A percentile compares a stretch with the other conserved stretches of the same genome.
Evolutionary conservation across 106 monocot genomes (phyloP).

Genomic region (Platanthera zijinensis): DNA sequence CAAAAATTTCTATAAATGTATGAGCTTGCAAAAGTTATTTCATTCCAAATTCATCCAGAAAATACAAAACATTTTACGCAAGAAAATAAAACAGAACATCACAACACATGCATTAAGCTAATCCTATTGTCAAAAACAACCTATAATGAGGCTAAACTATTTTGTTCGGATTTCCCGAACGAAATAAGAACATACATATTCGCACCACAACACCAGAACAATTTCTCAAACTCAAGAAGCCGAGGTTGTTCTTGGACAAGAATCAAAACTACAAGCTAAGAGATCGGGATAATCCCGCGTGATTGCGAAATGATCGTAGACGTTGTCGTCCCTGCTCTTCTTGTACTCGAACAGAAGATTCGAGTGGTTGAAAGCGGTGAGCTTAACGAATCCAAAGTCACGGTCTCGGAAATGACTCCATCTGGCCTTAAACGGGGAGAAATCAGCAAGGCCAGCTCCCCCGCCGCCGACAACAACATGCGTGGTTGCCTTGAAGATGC

Average conservation of each 20-base stretch:
- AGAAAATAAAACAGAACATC: background rate
- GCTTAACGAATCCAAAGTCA: constrained; percentile 70
- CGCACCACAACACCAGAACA: too few species aligned
- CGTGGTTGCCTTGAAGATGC: constrained; percentile 68
- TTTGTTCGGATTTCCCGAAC: too few species aligned
- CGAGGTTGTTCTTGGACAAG: constrained; percentile 59
- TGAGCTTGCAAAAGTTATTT: background rate
- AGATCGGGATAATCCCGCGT: constrained; percentile 68
- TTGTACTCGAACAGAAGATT: constrained; percentile 70
- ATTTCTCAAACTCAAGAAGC: constrained; percentile 28
- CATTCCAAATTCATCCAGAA: background rate
- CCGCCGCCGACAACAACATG: constrained; percentile 85
- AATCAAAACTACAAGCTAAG: constrained; percentile 56
- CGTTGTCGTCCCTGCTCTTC: constrained; percentile 61
- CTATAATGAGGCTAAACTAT: too few species aligned
- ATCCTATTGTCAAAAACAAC: too few species aligned
- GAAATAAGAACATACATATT: too few species aligned
- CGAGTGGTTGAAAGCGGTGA: constrained; percentile 71
- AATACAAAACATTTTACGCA: background rate
- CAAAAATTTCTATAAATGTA: too few species aligned
- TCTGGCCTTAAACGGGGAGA: constrained; percentile 19
- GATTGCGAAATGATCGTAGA: constrained; percentile 74
- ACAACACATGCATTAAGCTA: too few species aligned
- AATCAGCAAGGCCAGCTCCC: constrained; percentile 57
- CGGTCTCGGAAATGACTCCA: constrained; percentile 72